A percentile compares a stretch with the other conserved stretches of the same genome.
Evolutionary conservation across 2,329 filamentous ascomycete genomes (phyloP).

Genomic region (Aciculosporium take): DNA sequence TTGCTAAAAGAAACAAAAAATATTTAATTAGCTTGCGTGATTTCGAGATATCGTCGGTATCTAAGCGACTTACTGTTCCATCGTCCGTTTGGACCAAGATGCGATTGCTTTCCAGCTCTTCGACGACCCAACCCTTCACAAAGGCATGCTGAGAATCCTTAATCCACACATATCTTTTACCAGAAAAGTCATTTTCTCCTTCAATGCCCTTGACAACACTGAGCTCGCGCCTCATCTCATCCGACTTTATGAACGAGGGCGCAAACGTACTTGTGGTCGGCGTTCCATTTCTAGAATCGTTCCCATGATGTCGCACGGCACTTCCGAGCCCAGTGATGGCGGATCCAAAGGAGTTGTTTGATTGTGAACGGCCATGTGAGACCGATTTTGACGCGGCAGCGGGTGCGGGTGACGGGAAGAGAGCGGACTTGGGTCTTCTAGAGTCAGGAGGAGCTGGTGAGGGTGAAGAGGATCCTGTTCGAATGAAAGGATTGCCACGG

Average conservation of each 20-base stretch:
- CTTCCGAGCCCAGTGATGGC: slow-evolving; percentile 24
- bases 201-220: slow-evolving; percentile 62
- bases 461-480: slow-evolving; percentile 38
- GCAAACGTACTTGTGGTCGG: slow-evolving; percentile 73
- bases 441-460: slow-evolving; percentile 40
- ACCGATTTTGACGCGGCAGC: slow-evolving; percentile 25
- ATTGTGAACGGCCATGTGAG: slow-evolving; percentile 55
- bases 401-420: slow-evolving; percentile 46
- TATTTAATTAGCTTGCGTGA: slow-evolving; percentile 11
- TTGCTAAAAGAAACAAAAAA: too few relatives aligned
- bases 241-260: slow-evolving; percentile 85
- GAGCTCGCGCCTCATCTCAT: slow-evolving; percentile 49
- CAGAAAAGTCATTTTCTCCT: slow-evolving; percentile 97
- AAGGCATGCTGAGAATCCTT: slow-evolving; percentile 79
- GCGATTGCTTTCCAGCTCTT: slow-evolving; percentile 55
- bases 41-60: neutral
- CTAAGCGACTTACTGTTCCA: slow-evolving; percentile 51
- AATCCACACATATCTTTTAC: slow-evolving; percentile 96
- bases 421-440: slow-evolving; percentile 59
- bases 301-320: slow-evolving; percentile 27
- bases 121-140: slow-evolving; percentile 80
- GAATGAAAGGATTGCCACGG: slow-evolving; percentile 67
- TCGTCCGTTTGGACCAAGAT: slow-evolving; percentile 88
- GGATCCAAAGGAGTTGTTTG: slow-evolving; percentile 39
- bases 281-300: slow-evolving; percentile 50